A percentile compares a stretch with the other conserved stretches of the same genome.
These are phyloP conservation scores for Aspergillus mulundensis DNA, from an alignment of 495 filamentous ascomycete species.

Conservation along the genomic window DNA sequence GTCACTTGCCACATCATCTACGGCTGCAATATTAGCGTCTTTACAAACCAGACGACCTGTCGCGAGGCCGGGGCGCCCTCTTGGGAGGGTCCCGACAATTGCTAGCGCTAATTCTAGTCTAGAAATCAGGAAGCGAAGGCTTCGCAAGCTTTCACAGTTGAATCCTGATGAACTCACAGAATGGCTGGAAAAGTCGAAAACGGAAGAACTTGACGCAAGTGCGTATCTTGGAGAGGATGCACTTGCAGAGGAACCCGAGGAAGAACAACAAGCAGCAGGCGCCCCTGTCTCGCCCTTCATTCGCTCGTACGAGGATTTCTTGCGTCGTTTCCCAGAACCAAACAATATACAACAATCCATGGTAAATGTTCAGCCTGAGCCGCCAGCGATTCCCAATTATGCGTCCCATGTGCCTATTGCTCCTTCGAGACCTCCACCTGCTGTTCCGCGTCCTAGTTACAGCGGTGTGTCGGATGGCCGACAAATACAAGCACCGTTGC, in stretches of 20 bases:
- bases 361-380: conserved; percentile 38
- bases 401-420: conserved; percentile 40
- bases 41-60: conserved; percentile 35
- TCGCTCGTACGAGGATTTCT: conserved; percentile 67
- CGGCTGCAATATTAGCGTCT: conserved; percentile 46
- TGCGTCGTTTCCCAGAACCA: conserved; percentile 76
- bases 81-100: conserved; percentile 48
- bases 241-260: conserved; percentile 35
- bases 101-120: conserved; percentile 51
- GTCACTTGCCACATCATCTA: conserved; percentile 57
- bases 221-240: conserved; percentile 39
- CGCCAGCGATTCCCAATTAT: conserved; percentile 31
- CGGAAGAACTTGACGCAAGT: conserved; percentile 47
- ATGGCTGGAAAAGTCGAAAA: conserved; percentile 58
- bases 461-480: conserved; percentile 75
- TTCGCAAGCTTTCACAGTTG: conserved; percentile 56
- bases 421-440: conserved; percentile 69
- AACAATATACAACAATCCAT: conserved; percentile 72
- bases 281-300: conserved; percentile 41
- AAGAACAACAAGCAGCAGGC: conserved; percentile 27
- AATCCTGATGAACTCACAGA: conserved; percentile 57
- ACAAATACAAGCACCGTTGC: conserved; percentile 49
- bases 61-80: conserved; percentile 42
- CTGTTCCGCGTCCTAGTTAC: conserved; percentile 79
- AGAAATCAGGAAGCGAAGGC: conserved; percentile 50